Conservation (phyloP, 169 alveolate genomes). For the Eimeria praecox region DNA sequence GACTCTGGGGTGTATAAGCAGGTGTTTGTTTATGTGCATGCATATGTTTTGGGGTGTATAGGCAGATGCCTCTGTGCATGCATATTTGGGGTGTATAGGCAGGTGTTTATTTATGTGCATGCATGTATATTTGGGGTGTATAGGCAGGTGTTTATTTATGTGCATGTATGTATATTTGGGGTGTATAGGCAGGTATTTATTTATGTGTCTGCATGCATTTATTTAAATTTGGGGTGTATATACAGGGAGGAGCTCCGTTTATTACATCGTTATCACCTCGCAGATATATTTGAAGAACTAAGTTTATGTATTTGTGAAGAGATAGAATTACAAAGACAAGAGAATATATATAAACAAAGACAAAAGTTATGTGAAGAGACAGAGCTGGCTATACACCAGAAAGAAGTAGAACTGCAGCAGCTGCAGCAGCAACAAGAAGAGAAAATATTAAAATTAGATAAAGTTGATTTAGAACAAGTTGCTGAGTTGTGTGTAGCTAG, state of each 20-base stretch:
- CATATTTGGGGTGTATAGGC: too few species aligned
- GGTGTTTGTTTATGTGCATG: too few species aligned
- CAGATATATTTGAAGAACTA: constrained; percentile 37
- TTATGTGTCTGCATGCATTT: background rate
- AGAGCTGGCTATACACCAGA: background rate
- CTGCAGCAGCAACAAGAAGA: constrained; percentile 24
- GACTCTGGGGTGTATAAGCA: too few species aligned
- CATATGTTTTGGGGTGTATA: too few species aligned
- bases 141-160: too few species aligned
- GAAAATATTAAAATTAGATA: background rate
- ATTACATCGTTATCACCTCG: constrained; percentile 67
- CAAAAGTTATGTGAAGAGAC: background rate
- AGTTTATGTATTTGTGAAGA: constrained; percentile 58
- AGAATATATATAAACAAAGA: background rate
- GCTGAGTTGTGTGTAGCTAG: constrained; percentile 17
- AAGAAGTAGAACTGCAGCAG: constrained; percentile 66
- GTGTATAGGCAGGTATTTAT: background rate
- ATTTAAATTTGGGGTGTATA: background rate
- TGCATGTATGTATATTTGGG: too few species aligned
- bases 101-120: too few species aligned
- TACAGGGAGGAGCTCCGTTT: constrained; percentile 71
- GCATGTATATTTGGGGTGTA: too few species aligned
- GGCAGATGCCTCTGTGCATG: too few species aligned
- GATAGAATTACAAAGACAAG: constrained; percentile 64
- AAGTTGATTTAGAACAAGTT: constrained; percentile 26